These are phyloP conservation scores for Darksidea phi DNA, from an alignment of 495 filamentous ascomycete species.

Conservation along the genomic window DNA sequence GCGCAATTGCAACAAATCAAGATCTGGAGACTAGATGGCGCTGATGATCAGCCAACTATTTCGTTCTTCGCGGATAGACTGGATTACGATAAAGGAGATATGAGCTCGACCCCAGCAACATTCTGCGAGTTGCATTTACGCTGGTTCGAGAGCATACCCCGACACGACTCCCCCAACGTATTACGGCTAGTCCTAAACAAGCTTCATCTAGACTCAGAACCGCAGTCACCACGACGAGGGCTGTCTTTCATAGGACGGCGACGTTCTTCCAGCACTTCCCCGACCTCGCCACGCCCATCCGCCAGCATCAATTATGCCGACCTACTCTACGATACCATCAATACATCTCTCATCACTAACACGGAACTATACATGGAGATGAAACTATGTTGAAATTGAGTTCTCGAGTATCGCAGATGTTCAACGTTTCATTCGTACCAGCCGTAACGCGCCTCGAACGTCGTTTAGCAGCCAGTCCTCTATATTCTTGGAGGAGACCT, in stretches of 20 bases:
- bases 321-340: neutral
- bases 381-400: conserved; percentile 1
- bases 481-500: neutral
- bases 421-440: neutral
- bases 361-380: neutral
- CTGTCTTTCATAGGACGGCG: conserved; percentile 1
- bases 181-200: neutral
- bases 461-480: neutral
- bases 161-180: neutral
- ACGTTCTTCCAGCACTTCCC: neutral
- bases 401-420: neutral
- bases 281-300: neutral
- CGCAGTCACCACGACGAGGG: neutral
- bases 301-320: neutral
- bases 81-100: neutral
- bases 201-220: neutral
- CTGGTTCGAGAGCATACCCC: neutral
- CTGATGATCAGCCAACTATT: neutral
- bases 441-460: neutral
- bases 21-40: neutral
- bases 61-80: conserved; percentile 9
- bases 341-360: neutral
- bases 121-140: conserved; percentile 5
- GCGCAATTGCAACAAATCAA: conserved; percentile 4
- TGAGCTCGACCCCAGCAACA: neutral